Percentiles rank a stretch among this genome's conserved stretches.
Evolutionary conservation across 495 filamentous ascomycete species (phyloP).

Genomic region (Paragyromitra xinjiangensis): DNA sequence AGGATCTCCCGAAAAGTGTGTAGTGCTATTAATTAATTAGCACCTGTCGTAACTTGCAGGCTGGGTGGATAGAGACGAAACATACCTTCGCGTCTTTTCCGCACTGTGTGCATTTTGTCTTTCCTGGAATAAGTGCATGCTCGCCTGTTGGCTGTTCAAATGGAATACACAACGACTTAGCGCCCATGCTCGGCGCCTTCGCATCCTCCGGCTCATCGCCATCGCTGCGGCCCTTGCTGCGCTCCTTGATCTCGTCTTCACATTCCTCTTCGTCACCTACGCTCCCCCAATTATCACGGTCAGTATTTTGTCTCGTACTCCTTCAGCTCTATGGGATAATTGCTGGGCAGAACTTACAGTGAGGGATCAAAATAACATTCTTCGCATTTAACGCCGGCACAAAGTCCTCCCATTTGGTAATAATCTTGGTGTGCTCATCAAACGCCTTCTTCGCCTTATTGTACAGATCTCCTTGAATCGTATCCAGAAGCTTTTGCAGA

Average conservation of each 20-base stretch:
- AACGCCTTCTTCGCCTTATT: slow-evolving; percentile 79
- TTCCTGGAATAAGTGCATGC: slow-evolving; percentile 69
- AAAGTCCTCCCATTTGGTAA: slow-evolving; percentile 90
- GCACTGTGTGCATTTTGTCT: slow-evolving; percentile 93
- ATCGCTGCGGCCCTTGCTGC: slow-evolving; percentile 75
- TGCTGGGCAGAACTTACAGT: slow-evolving; percentile 66
- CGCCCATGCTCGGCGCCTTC: slow-evolving; percentile 91
- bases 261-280: slow-evolving; percentile 69
- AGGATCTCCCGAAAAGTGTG: slow-evolving; percentile 57
- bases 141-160: slow-evolving; percentile 87
- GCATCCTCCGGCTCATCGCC: slow-evolving; percentile 77
- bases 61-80: neutral
- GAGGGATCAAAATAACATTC: slow-evolving; percentile 88
- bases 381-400: slow-evolving; percentile 85
- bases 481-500: slow-evolving; percentile 82
- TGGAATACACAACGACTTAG: slow-evolving; percentile 96
- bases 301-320: neutral
- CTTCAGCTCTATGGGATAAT: neutral
- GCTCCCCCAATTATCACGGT: neutral
- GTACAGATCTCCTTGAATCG: slow-evolving; percentile 87
- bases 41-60: neutral
- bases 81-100: slow-evolving; percentile 57
- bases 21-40: slow-evolving; percentile 50
- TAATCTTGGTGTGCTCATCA: slow-evolving; percentile 76
- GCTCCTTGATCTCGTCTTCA: slow-evolving; percentile 92